A percentile compares a stretch with the other conserved stretches of the same genome.
phyloP scores from a whole-genome alignment of 1,139 yeast species.

The Diutina pseudorugosa region DNA sequence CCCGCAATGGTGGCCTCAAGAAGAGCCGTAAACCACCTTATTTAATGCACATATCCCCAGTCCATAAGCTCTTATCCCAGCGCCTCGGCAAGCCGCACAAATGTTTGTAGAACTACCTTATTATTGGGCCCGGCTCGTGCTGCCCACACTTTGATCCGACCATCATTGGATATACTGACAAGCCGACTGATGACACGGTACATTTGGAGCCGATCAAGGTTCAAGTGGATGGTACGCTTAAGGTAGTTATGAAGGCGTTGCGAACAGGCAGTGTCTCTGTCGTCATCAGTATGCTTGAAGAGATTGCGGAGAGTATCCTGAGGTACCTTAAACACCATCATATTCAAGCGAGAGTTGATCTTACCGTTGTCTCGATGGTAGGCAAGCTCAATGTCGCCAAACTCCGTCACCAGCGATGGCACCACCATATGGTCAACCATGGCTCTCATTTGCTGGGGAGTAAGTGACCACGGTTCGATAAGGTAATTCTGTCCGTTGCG shows the following conservation, averaged over 20 bases:
- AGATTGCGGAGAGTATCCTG: background rate
- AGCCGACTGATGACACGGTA: background rate
- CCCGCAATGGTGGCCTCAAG: constrained; percentile 3
- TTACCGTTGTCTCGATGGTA: background rate
- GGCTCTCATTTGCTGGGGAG: background rate
- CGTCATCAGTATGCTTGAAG: background rate
- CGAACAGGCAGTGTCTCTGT: background rate
- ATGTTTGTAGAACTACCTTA: background rate
- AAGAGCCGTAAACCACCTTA: background rate
- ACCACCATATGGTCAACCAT: background rate
- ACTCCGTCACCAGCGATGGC: background rate
- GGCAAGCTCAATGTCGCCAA: background rate
- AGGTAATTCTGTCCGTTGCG: background rate
- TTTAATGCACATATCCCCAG: background rate
- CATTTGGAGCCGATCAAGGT: background rate
- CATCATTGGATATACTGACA: background rate
- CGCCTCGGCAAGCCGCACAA: background rate
- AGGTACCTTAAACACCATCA: background rate
- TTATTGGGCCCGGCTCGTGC: background rate
- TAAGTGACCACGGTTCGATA: background rate
- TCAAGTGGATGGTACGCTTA: background rate
- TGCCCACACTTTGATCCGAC: background rate
- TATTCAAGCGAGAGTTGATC: background rate
- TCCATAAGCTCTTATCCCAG: background rate
- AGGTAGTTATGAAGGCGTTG: background rate